Conservation (phyloP, 257 asterid genomes). For the Solanum arcanum region DNA sequence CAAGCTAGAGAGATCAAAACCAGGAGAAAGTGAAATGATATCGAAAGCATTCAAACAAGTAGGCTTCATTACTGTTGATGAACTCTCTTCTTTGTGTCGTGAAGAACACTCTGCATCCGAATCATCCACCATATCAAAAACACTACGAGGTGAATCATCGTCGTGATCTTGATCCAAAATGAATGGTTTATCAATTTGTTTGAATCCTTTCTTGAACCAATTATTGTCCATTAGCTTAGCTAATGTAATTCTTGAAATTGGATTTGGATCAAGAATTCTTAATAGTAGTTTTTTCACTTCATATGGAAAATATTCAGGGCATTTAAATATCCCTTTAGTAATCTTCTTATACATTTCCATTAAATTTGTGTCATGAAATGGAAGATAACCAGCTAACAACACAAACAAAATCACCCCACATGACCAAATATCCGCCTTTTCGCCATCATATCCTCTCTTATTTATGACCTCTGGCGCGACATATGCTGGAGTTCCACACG, state of each 20-base stretch:
- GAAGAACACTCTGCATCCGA: background rate
- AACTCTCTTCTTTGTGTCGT: background rate
- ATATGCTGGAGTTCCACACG: conserved; percentile 5
- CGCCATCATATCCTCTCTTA: background rate
- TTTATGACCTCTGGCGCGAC: conserved; percentile 1
- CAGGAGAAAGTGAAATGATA: background rate
- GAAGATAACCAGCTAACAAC: background rate
- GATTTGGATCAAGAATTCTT: conserved; percentile 2
- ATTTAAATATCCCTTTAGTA: background rate
- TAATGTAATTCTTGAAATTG: background rate
- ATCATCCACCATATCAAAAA: background rate
- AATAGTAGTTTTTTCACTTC: background rate
- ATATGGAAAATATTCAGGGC: background rate
- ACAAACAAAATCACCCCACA: background rate
- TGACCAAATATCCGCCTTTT: background rate
- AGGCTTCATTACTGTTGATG: background rate
- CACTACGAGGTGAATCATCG: background rate
- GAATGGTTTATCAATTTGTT: background rate
- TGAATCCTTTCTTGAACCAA: conserved; percentile 3
- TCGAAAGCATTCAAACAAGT: conserved; percentile 6
- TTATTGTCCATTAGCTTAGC: background rate
- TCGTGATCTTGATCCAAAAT: background rate
- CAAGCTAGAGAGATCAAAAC: conserved; percentile 2
- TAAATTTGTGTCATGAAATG: background rate
- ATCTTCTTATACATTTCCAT: background rate